Percentiles rank a stretch among this genome's conserved stretches.
These are phyloP conservation scores for Pseudocohnilembus persalinus DNA, from an alignment of 169 alveolate species.

Conservation along the genomic window DNA sequence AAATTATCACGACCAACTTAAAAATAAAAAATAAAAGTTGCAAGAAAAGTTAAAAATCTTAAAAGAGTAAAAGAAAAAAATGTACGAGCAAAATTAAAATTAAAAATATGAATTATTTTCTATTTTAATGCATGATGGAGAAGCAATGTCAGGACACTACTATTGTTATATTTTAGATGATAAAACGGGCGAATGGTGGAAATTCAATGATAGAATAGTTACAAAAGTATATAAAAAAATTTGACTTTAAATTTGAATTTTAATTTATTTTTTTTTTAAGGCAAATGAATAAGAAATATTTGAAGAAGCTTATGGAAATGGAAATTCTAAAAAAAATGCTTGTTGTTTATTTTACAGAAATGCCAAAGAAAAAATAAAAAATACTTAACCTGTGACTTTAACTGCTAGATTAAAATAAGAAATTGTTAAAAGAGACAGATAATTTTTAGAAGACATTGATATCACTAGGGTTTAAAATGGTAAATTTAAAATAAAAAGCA, in stretches of 20 bases:
- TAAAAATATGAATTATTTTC: slow-evolving; percentile 19
- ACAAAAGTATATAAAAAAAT: too few species aligned
- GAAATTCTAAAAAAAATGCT: slow-evolving; percentile 14
- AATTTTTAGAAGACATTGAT: slow-evolving; percentile 8
- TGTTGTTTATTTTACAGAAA: slow-evolving; percentile 28
- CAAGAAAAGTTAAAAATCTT: slow-evolving; percentile 6
- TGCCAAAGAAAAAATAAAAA: not conserved
- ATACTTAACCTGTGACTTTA: not conserved
- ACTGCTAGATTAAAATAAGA: not conserved
- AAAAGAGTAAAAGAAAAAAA: not conserved
- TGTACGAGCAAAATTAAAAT: slow-evolving; percentile 14
- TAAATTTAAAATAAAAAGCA: not conserved
- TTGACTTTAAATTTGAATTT: too few species aligned
- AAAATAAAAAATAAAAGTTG: slow-evolving; percentile 2
- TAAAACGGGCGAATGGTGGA: slow-evolving; percentile 20
- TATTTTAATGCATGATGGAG: slow-evolving; percentile 37
- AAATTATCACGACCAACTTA: slow-evolving; percentile 6
- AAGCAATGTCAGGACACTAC: slow-evolving; percentile 32
- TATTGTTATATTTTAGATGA: slow-evolving; percentile 37
- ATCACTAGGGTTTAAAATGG: not conserved
- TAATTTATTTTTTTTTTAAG: not conserved
- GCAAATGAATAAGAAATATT: not conserved
- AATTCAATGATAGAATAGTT: slow-evolving; percentile 38
- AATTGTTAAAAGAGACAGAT: not conserved
- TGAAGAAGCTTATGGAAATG: not conserved